Base-by-base conservation (phyloP, 192 early-diverging fungal genomes). In the Podila minutissima region DNA sequence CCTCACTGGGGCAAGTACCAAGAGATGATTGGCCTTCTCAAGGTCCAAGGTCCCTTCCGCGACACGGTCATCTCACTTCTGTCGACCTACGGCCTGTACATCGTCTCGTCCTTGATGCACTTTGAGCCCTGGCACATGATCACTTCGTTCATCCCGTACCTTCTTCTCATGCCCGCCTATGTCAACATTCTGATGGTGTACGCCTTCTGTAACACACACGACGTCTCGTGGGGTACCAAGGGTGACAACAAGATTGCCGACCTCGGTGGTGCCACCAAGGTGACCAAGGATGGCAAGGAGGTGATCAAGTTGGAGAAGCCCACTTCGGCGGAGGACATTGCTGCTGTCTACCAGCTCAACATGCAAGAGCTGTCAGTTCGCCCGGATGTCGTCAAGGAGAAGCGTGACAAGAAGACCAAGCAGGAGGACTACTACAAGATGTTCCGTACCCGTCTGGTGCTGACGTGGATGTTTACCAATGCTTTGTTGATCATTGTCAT, bases 151-250 rank as follows among this genome's bases (percentile, higher is more conserved):
- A 5, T 95, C 35, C 94, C 96, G 84, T 98, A 98, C 88, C 85
- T 95, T 75, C 83, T 95, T 68, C 87, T 95, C 70, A 84, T 96
- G 71, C 96, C 96, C 20, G 91, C 92, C 35, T 98, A 93, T 61
- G 88, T 94, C 72, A 98, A 97, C 86, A 96, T 98, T 82, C 82
- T 98, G 50, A 95, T 91, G 89, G 93, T 97, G 22, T 97, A 96
- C 58, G 94, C 96, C 9, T 97, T 96, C 85, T 95, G 93, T 70
- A 97, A 97, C 89, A 92, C 94, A 0, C 95, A 97, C 85, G 96
- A 97, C 71, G 94, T 97, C 66, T 93, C 94, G 1, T 97, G 95
- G 96, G 96, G 95, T 50, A 97, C 95, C 22, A 97, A 97, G 86
- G 94, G 95, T 72, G 94, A 94, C 86, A 95, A 94, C 65, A 69